These are phyloP conservation scores for Helotiales sp. DNA, from an alignment of 2,329 filamentous ascomycete species.

Conservation along the genomic window DNA sequence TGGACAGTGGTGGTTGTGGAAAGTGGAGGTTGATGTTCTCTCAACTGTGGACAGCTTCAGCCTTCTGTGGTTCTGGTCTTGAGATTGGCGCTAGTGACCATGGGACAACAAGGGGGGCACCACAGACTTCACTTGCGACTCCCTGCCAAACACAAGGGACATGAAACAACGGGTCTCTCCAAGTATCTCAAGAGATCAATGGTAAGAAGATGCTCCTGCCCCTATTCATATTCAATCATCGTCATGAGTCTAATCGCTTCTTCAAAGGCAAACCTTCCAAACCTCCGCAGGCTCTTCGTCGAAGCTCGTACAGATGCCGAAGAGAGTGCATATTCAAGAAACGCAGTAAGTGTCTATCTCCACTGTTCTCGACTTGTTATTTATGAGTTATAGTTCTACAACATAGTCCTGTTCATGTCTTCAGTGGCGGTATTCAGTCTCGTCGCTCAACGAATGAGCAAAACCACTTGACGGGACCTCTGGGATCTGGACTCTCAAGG, in stretches of 20 bases:
- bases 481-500: too few species aligned
- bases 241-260: conserved; percentile 35
- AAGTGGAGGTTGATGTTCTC: conserved; percentile 12
- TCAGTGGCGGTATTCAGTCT: conserved; percentile 94
- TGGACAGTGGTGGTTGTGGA: conserved; percentile 19
- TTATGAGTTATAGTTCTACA: conserved; percentile 77
- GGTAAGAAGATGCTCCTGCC: conserved; percentile 25
- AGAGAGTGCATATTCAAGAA: conserved; percentile 91
- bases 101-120: conserved; percentile 25
- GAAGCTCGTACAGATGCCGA: conserved; percentile 92
- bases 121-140: conserved; percentile 24
- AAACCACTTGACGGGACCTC: conserved; percentile 21
- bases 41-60: conserved; percentile 29
- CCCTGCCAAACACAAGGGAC: conserved; percentile 28
- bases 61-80: conserved; percentile 24
- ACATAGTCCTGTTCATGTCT: conserved; percentile 94
- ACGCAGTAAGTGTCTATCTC: conserved; percentile 68
- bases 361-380: neutral
- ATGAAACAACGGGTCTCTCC: conserved; percentile 30
- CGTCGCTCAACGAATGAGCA: conserved; percentile 79
- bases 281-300: conserved; percentile 94
- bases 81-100: conserved; percentile 28
- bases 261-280: conserved; percentile 75
- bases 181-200: conserved; percentile 24
- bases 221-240: conserved; percentile 16